These are phyloP conservation scores for Trichophyton verrucosum DNA, from an alignment of 2,329 filamentous ascomycete species.

Conservation along the genomic window DNA sequence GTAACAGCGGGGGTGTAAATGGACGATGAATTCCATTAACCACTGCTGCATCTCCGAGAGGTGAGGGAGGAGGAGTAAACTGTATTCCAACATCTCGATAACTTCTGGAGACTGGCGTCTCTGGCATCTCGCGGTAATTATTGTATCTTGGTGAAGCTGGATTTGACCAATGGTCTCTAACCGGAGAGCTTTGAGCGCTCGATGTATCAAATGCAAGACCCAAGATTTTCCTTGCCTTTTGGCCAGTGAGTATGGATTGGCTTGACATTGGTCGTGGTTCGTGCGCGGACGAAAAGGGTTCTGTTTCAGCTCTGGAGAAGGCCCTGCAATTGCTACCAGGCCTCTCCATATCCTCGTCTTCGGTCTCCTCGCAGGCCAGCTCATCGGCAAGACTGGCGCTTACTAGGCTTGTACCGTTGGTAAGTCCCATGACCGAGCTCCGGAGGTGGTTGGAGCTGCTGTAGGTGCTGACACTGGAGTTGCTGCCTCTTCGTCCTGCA, in stretches of 20 bases:
- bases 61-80: slow-evolving; percentile 71
- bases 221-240: slow-evolving; percentile 34
- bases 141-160: neutral
- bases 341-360: slow-evolving; percentile 51
- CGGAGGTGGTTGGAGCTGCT: slow-evolving; percentile 43
- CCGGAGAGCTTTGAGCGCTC: slow-evolving; percentile 29
- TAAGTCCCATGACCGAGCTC: slow-evolving; percentile 56
- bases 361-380: slow-evolving; percentile 64
- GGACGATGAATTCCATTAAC: slow-evolving; percentile 41
- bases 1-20: slow-evolving; percentile 42
- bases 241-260: neutral
- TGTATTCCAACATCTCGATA: slow-evolving; percentile 72
- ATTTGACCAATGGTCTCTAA: neutral
- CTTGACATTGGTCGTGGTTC: slow-evolving; percentile 28
- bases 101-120: slow-evolving; percentile 16
- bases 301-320: slow-evolving; percentile 44
- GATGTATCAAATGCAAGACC: slow-evolving; percentile 34
- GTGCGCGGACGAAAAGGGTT: slow-evolving; percentile 49
- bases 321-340: slow-evolving; percentile 15
- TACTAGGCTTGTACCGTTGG: slow-evolving; percentile 44
- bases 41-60: slow-evolving; percentile 25
- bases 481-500: slow-evolving; percentile 46
- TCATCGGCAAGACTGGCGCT: slow-evolving; percentile 81
- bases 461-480: slow-evolving; percentile 40
- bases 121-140: neutral